Conservation (phyloP, 1,284 basidiomycete genomes). For the Caloboletus firmus region DNA sequence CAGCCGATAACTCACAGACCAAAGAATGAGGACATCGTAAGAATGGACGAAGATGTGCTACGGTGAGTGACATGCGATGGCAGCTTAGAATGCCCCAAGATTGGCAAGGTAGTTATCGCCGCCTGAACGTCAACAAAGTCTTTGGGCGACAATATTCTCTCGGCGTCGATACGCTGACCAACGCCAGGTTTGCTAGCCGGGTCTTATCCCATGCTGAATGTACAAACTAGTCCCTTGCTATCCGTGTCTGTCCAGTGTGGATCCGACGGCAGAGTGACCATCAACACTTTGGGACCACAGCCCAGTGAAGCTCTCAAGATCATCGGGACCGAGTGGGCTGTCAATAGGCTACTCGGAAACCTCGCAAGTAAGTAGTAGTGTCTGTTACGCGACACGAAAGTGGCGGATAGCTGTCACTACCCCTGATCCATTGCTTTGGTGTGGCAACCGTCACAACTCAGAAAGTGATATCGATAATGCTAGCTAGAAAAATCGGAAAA, state of each 20-base stretch:
- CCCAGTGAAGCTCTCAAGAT: not conserved
- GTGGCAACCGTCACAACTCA: constrained; percentile 1
- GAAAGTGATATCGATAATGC: constrained; percentile 3
- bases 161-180: not conserved
- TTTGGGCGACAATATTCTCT: not conserved
- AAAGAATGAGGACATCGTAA: constrained; percentile 78
- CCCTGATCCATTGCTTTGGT: not conserved
- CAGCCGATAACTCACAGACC: constrained; percentile 59
- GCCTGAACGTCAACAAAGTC: not conserved
- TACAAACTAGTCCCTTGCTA: not conserved
- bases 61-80: constrained; percentile 6
- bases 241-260: not conserved
- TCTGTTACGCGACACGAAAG: not conserved
- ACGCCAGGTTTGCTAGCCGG: not conserved
- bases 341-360: not conserved
- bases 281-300: not conserved
- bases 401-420: not conserved
- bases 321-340: not conserved
- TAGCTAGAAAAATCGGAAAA: not conserved
- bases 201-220: not conserved
- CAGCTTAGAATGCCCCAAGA: constrained; percentile 7
- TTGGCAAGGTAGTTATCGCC: constrained; percentile 19
- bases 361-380: not conserved
- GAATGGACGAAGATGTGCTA: constrained; percentile 9
- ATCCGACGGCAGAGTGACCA: not conserved